Base-by-base conservation (phyloP, 2,329 filamentous ascomycete genomes). In the Scytalidium lignicola region DNA sequence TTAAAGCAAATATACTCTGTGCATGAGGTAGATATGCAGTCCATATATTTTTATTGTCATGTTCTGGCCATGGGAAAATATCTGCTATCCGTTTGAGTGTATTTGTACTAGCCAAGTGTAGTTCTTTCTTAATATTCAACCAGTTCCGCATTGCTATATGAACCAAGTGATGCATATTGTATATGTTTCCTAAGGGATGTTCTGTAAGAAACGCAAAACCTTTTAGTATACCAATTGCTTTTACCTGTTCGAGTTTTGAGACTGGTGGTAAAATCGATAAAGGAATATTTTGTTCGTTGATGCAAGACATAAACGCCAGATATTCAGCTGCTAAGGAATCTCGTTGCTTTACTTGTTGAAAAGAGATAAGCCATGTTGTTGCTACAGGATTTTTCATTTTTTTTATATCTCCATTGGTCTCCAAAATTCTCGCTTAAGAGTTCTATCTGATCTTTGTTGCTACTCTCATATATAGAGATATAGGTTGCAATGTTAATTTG, bases 21-120 rank as follows among this genome's bases (percentile, higher is more conserved):
- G 58, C 61, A 53, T 68, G 65, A 41, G 64, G 62, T 19, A 68
- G 41, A 50, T 65, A 67, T 29, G 46, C 21, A 23, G 48, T 51
- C 61, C 63, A 67, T 6, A 50, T 41, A 5, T 45, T 50, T 54
- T 46, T 45, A 28, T 43, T 55, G 17, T 41, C 48, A 40, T 56
- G 37, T 15, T 44, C 13, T 46, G 44, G 44, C 20, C 40, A 23
- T 15, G 54, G 54, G 42, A 56, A 53, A 12, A 39, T 19, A 40
- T 44, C 26, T 29, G 43, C 46, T 41, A 53, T 46, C 28, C 49
- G 15, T 29, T 13, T 15, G 13, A 48, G 21, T 37, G 32, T 13
- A 8, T 17, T 17, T 9, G n/a, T n/a, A 8, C 7, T 37, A 4
- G 8, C 8, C 19, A 9, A 10, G 9, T 19, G 17, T 19, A 29